Evolutionary conservation across 2,329 filamentous ascomycete genomes (phyloP).

Genomic region (Aspergillus udagawae): DNA sequence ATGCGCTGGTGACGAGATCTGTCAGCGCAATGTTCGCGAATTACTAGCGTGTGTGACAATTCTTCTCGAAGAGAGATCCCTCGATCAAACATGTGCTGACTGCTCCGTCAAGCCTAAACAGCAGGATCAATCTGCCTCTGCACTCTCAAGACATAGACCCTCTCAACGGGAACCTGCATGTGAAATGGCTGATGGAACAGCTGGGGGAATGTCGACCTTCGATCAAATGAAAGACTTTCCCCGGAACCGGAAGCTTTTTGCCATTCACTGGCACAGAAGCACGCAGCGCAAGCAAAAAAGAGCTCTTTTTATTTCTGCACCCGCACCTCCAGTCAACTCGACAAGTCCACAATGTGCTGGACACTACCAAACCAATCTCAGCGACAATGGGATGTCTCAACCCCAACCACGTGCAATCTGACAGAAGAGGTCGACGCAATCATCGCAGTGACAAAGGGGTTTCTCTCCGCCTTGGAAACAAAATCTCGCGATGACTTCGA

Average conservation of each 20-base stretch:
- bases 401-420: neutral
- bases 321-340: neutral
- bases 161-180: neutral
- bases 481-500: slow-evolving; percentile 31
- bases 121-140: neutral
- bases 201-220: neutral
- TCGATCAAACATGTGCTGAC: neutral
- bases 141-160: neutral
- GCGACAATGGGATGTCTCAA: neutral
- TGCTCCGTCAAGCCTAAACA: neutral
- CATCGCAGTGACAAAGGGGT: slow-evolving; percentile 25
- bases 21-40: neutral
- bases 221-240: neutral
- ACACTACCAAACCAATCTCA: slow-evolving; percentile 1
- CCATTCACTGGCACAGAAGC: neutral
- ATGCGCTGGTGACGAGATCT: neutral
- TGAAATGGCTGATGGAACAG: neutral
- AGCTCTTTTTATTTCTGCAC: neutral
- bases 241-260: neutral
- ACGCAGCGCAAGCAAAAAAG: neutral
- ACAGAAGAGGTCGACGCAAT: slow-evolving; percentile 20
- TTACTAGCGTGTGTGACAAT: neutral
- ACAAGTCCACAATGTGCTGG: slow-evolving; percentile 14
- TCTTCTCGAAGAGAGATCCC: neutral
- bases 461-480: slow-evolving; percentile 26